Base-by-base conservation (phyloP, 1,139 yeast genomes). In the Debaryomyces nepalensis region DNA sequence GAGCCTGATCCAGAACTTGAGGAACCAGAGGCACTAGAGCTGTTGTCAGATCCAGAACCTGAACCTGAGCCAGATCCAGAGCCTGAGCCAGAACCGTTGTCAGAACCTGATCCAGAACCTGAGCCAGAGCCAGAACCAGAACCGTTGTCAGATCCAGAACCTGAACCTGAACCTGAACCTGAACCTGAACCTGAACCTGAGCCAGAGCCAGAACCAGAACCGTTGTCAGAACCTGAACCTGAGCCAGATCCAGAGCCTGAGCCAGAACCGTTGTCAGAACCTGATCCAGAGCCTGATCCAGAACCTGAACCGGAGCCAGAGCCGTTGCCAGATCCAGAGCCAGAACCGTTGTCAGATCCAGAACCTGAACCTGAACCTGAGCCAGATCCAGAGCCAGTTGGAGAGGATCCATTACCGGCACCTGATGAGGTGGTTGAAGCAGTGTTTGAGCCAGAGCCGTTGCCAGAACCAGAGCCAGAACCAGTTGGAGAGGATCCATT, bases 261-360 rank as follows among this genome's bases (percentile, higher is more conserved):
- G 7, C 33, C 30, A 4, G 26, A 3, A 20, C 21, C 33, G 23
- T 15, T 15, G 18, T 30, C 44, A 6, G 41, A 16, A 16, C 30
- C 35, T 23, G 33, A 23, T 29, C 33, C 34, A 11, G 39, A 31
- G 27, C 26, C 35, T 20, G 34, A 37, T 24, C 36, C 37, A 34
- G 38, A 34, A 15, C 20, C 29, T 26, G 24, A 15, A 12, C 41
- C 37, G 20, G 35, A 32, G 22, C 23, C 35, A 5, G 35, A 32
- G 5, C 24, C 35, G 5, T 5, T 5, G 14, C 35, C 24, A 5
- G 35, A 15, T 5, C 35, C 35, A 6, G 35, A 32, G 10, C 35
- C 24, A 6, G 14, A 8, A 10, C 33, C 33, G 12, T 24, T 20
- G 15, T 15, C 37, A 33, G 30, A 22, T 8, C 39, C 39, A n/a